Conservation (phyloP, 768 basidiomycete genomes). For the Podaxis rugospora region DNA sequence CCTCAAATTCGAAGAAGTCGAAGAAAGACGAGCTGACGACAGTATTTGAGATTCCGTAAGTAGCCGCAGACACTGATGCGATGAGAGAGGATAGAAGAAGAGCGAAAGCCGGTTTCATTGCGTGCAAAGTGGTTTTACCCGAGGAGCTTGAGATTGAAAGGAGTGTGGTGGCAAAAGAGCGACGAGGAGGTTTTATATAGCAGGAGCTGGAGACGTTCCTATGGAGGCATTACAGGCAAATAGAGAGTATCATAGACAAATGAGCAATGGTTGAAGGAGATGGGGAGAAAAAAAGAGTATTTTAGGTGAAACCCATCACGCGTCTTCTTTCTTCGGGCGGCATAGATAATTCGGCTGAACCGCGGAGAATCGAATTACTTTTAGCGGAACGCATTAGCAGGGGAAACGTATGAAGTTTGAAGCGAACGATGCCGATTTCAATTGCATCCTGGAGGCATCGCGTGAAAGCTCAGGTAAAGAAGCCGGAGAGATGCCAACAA, state of each 20-base stretch:
- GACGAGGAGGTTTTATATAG: background rate
- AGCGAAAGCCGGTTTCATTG: background rate
- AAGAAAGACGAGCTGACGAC: conserved; percentile 44
- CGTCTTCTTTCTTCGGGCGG: background rate
- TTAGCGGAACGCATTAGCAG: background rate
- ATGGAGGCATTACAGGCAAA: background rate
- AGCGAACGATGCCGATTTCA: background rate
- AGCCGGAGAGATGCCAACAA: too few relatives aligned
- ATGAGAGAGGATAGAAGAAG: background rate
- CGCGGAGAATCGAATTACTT: background rate
- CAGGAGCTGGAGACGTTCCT: background rate
- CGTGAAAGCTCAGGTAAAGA: too few relatives aligned
- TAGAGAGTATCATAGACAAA: background rate
- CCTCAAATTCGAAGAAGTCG: conserved; percentile 42
- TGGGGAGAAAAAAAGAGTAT: background rate
- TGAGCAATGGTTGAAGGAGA: background rate
- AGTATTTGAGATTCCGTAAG: conserved; percentile 36
- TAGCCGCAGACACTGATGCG: background rate
- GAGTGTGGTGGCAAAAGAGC: background rate
- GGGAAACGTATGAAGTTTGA: background rate
- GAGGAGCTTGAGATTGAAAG: background rate
- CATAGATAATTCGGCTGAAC: background rate
- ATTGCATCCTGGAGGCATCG: background rate
- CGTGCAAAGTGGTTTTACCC: background rate
- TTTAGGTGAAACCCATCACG: background rate